Evolutionary conservation across 495 filamentous ascomycete genomes (phyloP), one percentile per base, ranked within the genome.

Genomic region (Hypomontagnella submonticulosa): DNA sequence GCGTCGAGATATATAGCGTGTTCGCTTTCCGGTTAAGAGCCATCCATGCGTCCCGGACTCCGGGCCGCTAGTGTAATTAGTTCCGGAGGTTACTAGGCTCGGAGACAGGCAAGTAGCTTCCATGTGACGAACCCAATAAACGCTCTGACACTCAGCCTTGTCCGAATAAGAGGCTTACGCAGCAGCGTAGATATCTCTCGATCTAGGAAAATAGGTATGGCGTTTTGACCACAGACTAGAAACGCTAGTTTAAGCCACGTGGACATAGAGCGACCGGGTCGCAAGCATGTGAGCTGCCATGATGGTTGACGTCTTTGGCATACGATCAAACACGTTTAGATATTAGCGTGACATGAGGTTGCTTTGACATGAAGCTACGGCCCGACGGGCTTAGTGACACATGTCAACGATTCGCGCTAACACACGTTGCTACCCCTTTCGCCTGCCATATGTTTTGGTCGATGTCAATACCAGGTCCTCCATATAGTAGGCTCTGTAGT

Each of bases 251-350:
- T 32, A 11, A 30, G 32, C 40, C 19, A 36, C 27, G 49, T 11
- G 37, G 55, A 38, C 56, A 66, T 49, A 30, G 27, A 10, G 30
- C 42, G 42, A 38, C 33, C 34, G 43, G 11, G 51, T 54, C 23
- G 60, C 41, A 33, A 41, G 15, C 41, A 33, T 18, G n/a, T 27
- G 5, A 15, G 1, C 12, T 9, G 34, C 20, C 42, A 54, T 54
- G 20, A 19, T 41, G 10, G 40, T 47, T 43, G 18, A 32, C 10
- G 1, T 20, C 10, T 3, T 40, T 36, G 15, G 32, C 19, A 23
- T 20, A 15, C 37, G 46, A 34, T 43, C 46, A 43, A 46, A 33
- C 23, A 50, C 2, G 33, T 1, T 12, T 27, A 4, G 23, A 55
- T 53, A 15, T n/a, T 42, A 49, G 57, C 5, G 15, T 18, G 23